Conservation (phyloP, 2,329 filamentous ascomycete genomes). For the Arthrobotrys iridis region DNA sequence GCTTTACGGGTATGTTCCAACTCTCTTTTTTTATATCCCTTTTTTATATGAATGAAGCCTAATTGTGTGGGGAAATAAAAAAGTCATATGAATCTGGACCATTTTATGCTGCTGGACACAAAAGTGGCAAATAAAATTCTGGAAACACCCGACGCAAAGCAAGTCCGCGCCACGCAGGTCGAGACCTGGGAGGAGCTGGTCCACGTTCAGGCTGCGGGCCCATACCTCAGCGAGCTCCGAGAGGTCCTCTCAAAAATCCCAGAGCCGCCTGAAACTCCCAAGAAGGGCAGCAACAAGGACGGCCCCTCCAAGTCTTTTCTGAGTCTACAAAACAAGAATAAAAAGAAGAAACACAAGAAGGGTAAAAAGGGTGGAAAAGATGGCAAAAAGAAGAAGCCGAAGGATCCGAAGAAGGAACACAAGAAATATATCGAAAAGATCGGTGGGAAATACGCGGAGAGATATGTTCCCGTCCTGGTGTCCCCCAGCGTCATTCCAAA, state of each 20-base stretch:
- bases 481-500: conserved; percentile 91
- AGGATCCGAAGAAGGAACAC: conserved; percentile 64
- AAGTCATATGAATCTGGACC: conserved; percentile 96
- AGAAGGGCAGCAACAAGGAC: neutral
- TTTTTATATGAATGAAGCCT: neutral
- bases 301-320: neutral
- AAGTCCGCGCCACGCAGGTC: conserved; percentile 5
- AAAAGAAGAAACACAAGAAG: conserved; percentile 34
- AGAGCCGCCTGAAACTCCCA: conserved; percentile 25
- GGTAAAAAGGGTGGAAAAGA: conserved; percentile 60
- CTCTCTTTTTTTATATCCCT: neutral
- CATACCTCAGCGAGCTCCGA: conserved; percentile 51
- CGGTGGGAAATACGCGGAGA: conserved; percentile 82
- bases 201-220: conserved; percentile 18
- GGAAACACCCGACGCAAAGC: conserved; percentile 48
- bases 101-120: conserved; percentile 91
- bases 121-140: conserved; percentile 62
- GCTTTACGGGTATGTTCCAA: conserved; percentile 69
- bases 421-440: conserved; percentile 72
- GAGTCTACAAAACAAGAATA: neutral
- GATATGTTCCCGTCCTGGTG: conserved; percentile 82
- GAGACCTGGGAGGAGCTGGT: conserved; percentile 39
- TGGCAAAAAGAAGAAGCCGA: conserved; percentile 68
- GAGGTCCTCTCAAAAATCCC: conserved; percentile 48
- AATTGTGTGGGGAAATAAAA: too few species aligned